phyloP scores from a whole-genome alignment of 1,284 basidiomycete genomes.

The Heterobasidion parviporum region DNA sequence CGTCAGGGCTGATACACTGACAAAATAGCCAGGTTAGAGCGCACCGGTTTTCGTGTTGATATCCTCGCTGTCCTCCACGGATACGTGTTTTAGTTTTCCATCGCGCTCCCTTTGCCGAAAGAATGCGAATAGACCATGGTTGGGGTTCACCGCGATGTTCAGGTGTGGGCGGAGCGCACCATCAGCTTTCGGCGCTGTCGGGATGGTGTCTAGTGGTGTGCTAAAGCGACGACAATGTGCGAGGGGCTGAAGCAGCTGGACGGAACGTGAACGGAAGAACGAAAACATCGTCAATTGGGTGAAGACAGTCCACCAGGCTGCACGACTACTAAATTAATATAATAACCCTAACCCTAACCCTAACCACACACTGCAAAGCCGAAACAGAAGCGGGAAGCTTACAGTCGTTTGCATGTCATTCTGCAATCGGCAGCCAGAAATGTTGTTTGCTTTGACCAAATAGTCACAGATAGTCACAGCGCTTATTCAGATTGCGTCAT shows the following conservation, averaged over 20 bases:
- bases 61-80: conserved; percentile 39
- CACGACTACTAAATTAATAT: conserved; percentile 1
- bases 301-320: background rate
- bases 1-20: too few species aligned
- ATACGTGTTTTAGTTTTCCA: conserved; percentile 25
- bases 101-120: conserved; percentile 47
- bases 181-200: conserved; percentile 6
- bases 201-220: conserved; percentile 7
- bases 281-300: conserved; percentile 12
- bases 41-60: conserved; percentile 27
- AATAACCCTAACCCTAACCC: conserved; percentile 17
- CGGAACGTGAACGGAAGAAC: conserved; percentile 4
- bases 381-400: too few species aligned
- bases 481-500: too few species aligned
- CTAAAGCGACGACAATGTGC: conserved; percentile 6
- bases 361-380: too few species aligned
- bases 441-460: too few species aligned
- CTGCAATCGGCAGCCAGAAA: too few species aligned
- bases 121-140: conserved; percentile 71
- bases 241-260: background rate
- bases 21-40: conserved; percentile 11
- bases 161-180: conserved; percentile 33
- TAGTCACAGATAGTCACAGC: too few species aligned
- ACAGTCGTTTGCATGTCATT: too few species aligned
- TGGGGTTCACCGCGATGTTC: conserved; percentile 33